Evolutionary conservation across 129 eudicot species (phyloP), one percentile per base, ranked within the genome.

Genomic region (Ambrosia trifida): DNA sequence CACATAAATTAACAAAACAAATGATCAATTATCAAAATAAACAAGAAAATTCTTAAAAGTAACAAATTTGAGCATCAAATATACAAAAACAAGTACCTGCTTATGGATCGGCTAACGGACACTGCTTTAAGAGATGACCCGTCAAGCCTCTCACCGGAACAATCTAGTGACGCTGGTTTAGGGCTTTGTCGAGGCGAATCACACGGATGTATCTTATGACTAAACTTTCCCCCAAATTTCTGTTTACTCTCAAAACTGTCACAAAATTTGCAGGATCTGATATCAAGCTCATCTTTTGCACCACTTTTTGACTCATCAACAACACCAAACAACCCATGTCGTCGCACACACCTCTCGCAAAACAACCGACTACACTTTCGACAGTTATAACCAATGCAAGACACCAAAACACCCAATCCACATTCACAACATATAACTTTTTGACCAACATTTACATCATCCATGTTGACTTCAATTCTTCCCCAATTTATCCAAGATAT

Each of bases 121-220:
- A 79, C 76, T 13, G 81, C 79, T 60, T 77, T 81, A 45, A 78
- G 88, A 72, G 87, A 84, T 56, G 74, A 74, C 54, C 76, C 79
- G 46, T 44, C 75, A 64, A 72, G 51, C 75, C 77, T 79, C 68
- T 84, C 88, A 60, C 82, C 79, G 20, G 76, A 64, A 71, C 54
- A 86, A 75, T 74, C 76, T 4, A 87, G 87, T 50, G 98, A 82
- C 4, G 85, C 83, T 14, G 89, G 86, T 74, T 88, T 91, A 0
- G 89, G 96, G 81, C 97, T 88, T 76, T 76, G 85, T 52, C 86
- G 57, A 10, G 97, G 96, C 56, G 98, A 89, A 54, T 89, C 96
- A 52, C 90, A 78, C 69, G 99, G 99, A 81, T 90, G 77, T 20
- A 90, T 77, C 72, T 95, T 95, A 64, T 83, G 88, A 73, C 87